Evolutionary conservation across 1,139 yeast species (phyloP), one percentile per base, ranked within the genome.

Genomic region (Kodamaea suecica): DNA sequence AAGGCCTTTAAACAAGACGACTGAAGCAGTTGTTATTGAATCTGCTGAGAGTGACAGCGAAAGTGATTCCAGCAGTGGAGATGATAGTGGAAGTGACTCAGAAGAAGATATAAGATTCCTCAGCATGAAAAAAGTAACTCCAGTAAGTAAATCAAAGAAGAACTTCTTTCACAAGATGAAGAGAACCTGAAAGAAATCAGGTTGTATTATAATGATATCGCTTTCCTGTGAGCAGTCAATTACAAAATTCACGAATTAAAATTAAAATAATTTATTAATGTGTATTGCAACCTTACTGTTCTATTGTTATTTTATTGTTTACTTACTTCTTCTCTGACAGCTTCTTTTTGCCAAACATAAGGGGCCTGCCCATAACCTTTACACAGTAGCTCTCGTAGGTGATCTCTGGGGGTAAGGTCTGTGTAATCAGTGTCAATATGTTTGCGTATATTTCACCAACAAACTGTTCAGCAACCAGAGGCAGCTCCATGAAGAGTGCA

Each of bases 401-500:
- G 13, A 47, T 38, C 10, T 47, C 50, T 11, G 50, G 50, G 14
- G 50, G 50, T 17, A 45, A 37, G 3, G 46, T 42, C 28, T 43
- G 41, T 8, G 49, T 43, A 9, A 63, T 57, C 57, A 58, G 59
- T 23, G 44, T 48, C 32, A 66, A 52, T 3, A 67, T 52, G 29
- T 55, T 52, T 34, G 51, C 54, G 37, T 63, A 68, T 12, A 68
- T 57, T 28, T 54, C 55, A 28, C 52, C 49, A 14, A 68, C 61
- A 55, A 66, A 68, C 15, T 39, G 33, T 37, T 59, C 61, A 1
- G 73, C 73, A 3, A 52, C 59, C 4, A 52, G 53, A 2, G 73
- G 73, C 41, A 55, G 67, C 42, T 67, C 73, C 23, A 66, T 43
- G 33, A 59, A 61, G 29, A 68, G 52, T 0, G 73, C 70, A n/a